Percentiles rank a stretch among this genome's conserved stretches.
Evolutionary conservation across 2,329 filamentous ascomycete species (phyloP).

Genomic region (Phaeosphaeria sp.): DNA sequence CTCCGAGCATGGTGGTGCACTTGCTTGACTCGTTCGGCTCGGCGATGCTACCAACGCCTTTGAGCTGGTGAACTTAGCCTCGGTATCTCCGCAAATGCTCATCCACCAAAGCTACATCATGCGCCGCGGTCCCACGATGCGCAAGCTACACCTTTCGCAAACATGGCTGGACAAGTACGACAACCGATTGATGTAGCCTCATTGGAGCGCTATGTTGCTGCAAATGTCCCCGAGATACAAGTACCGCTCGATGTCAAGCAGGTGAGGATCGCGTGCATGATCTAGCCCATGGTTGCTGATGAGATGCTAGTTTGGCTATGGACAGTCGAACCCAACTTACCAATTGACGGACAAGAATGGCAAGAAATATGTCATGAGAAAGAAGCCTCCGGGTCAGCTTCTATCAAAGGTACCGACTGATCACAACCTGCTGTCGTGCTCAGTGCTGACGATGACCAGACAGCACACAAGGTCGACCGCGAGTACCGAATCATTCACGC

Average conservation of each 20-base stretch:
- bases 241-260: constrained; percentile 88
- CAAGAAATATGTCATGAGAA: constrained; percentile 84
- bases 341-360: constrained; percentile 77
- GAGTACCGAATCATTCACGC: constrained; percentile 92
- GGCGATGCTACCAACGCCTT: background rate
- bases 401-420: constrained; percentile 62
- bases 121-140: constrained; percentile 18
- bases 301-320: constrained; percentile 81
- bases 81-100: constrained; percentile 15
- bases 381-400: constrained; percentile 95
- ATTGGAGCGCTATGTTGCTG: constrained; percentile 77
- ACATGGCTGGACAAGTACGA: constrained; percentile 84
- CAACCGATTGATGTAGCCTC: constrained; percentile 86
- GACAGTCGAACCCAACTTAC: constrained; percentile 97
- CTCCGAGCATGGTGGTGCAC: background rate
- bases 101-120: constrained; percentile 21
- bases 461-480: constrained; percentile 94
- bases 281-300: constrained; percentile 7
- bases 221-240: constrained; percentile 82
- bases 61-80: constrained; percentile 10
- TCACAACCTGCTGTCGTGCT: background rate
- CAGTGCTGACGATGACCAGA: constrained; percentile 53
- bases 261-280: constrained; percentile 55
- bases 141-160: constrained; percentile 22
- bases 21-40: constrained; percentile 3